Evolutionary conservation across 768 basidiomycete species (phyloP).

Genomic region (Pleurotus tuber-regium): DNA sequence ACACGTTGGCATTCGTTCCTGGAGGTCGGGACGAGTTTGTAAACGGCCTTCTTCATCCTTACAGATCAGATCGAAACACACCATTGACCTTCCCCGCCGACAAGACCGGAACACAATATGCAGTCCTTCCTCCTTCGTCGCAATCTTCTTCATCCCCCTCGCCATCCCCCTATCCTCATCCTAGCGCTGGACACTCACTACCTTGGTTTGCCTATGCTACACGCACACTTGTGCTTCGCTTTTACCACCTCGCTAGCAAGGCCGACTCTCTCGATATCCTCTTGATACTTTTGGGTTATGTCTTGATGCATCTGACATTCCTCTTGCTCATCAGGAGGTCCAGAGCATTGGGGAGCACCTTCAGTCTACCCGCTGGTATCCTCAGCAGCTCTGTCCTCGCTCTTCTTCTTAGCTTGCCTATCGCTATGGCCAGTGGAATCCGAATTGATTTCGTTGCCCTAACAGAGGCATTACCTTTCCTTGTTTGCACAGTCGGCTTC

Average conservation of each 20-base stretch:
- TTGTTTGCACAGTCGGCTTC: slow-evolving; percentile 97
- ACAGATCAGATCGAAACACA: slow-evolving; percentile 18
- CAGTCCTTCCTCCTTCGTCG: slow-evolving; percentile 35
- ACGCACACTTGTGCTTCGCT: slow-evolving; percentile 69
- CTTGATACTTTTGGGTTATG: slow-evolving; percentile 88
- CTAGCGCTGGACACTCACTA: slow-evolving; percentile 53
- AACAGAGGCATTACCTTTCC: slow-evolving; percentile 94
- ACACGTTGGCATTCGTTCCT: slow-evolving; percentile 52
- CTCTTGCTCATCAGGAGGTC: slow-evolving; percentile 87
- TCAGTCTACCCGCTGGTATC: slow-evolving; percentile 64
- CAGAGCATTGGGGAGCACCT: slow-evolving; percentile 72
- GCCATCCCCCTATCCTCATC: slow-evolving; percentile 13
- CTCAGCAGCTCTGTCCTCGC: slow-evolving; percentile 79
- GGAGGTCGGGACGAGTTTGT: slow-evolving; percentile 52
- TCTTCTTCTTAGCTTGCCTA: slow-evolving; percentile 81
- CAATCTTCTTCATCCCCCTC: slow-evolving; percentile 6
- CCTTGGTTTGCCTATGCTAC: slow-evolving; percentile 91
- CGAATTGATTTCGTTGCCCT: slow-evolving; percentile 91
- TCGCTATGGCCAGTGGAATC: slow-evolving; percentile 69
- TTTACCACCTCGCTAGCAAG: slow-evolving; percentile 89
- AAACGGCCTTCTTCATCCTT: slow-evolving; percentile 24
- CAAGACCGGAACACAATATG: slow-evolving; percentile 44
- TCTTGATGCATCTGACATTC: slow-evolving; percentile 96
- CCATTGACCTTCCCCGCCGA: slow-evolving; percentile 28
- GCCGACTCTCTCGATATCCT: slow-evolving; percentile 96